Evolutionary conservation across 2,329 filamentous ascomycete genomes (phyloP), one percentile per base, ranked within the genome.

Genomic region (Epichloe baconii): DNA sequence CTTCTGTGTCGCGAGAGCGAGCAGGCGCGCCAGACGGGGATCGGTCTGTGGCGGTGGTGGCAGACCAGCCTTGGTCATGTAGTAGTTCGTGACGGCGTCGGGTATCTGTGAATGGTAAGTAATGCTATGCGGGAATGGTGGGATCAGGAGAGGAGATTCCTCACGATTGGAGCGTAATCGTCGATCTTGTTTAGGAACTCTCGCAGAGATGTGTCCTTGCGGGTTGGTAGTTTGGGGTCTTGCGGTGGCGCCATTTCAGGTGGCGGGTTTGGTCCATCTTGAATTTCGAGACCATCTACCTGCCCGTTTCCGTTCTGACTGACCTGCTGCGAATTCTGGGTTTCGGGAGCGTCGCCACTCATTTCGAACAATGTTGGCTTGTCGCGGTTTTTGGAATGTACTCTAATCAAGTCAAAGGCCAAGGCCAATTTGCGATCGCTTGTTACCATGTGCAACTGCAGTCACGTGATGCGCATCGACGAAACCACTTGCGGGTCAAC

Each of bases 171-270:
- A 54, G 93, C 89, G 69, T 93, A 97, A 62, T 98, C 93, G 65
- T 98, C 93, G 85, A 98, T 97, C 75, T 95, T 96, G 57, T 79
- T 79, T 17, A 98, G 69, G 64, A 98, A 96, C 68, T 97, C 91
- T 63, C 90, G 86, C 57, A 98, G 72, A 40, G 86, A 95, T 19
- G 85, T 84, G 70, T 98, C 93, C 70, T 97, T 97, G 66, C 89
- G 88, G 49, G 84, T 83, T 1, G 86, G 83, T 56, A 87, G 72
- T 62, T 79, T 80, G 41, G 82, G 68, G 53, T 86, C 83, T 5
- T 75, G 67, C 5, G 69, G 66, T 10, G 75, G 66, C 41, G 71
- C 72, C 47, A 78, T 65, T 48, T 75, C 70, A 48, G 76, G 70
- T 31, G 52, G 57, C 3, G 56, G 54, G 15, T 55, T 54, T n/a